These are phyloP conservation scores for Amanita exitialis DNA, from an alignment of 768 basidiomycete species.

Conservation along the genomic window DNA sequence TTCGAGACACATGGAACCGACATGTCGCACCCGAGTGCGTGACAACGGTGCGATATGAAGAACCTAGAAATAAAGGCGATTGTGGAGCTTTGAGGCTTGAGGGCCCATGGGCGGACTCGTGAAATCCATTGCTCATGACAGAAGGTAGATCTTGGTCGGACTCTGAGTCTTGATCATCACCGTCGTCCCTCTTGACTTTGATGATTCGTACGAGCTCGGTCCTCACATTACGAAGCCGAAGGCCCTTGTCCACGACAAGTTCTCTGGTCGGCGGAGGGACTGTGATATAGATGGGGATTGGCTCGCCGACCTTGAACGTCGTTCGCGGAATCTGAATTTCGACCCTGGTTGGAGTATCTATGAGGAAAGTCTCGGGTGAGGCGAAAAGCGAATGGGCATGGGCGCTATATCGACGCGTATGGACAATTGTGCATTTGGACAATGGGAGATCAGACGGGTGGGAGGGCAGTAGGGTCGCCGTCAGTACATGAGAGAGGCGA, in stretches of 20 bases:
- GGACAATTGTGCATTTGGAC: conserved; percentile 51
- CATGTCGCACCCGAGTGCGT: conserved; percentile 88
- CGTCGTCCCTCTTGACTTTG: conserved; percentile 37
- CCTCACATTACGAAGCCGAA: conserved; percentile 72
- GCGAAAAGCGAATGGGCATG: conserved; percentile 45
- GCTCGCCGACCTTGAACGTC: conserved; percentile 61
- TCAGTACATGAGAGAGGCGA: conserved; percentile 59
- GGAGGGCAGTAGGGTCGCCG: conserved; percentile 50
- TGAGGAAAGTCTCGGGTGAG: conserved; percentile 46
- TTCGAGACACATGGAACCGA: conserved; percentile 71
- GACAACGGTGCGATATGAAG: conserved; percentile 44
- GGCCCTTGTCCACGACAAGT: conserved; percentile 56
- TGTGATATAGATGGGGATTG: conserved; percentile 71
- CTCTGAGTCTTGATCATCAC: conserved; percentile 28
- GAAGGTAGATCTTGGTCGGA: conserved; percentile 18
- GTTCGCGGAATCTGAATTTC: conserved; percentile 65
- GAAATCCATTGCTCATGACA: conserved; percentile 9
- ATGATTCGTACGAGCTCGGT: conserved; percentile 68
- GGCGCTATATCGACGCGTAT: conserved; percentile 67
- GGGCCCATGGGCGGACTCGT: conserved; percentile 5
- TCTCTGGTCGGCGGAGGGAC: conserved; percentile 66
- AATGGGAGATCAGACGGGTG: conserved; percentile 28
- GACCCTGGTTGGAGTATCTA: conserved; percentile 57
- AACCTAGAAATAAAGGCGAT: conserved; percentile 28
- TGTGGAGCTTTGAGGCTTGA: conserved; percentile 25